Conservation (phyloP, 192 early-diverging fungal genomes). For the Coemansia sp. region DNA sequence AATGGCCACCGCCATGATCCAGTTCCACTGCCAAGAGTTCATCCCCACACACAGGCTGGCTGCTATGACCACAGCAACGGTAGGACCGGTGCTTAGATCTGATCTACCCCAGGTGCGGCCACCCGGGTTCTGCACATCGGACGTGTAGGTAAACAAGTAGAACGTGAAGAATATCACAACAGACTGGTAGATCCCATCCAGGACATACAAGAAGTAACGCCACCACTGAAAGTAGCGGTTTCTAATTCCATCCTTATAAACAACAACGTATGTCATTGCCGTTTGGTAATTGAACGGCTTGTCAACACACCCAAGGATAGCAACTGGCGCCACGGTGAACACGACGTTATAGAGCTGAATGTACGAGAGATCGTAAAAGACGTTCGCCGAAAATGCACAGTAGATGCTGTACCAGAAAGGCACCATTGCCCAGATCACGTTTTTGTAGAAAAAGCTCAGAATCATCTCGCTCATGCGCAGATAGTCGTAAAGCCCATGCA, state of each 20-base stretch:
- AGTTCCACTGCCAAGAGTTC: conserved; percentile 86
- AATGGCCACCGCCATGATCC: conserved; percentile 67
- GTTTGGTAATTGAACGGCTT: conserved; percentile 53
- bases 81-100: conserved; percentile 79
- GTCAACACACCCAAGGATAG: conserved; percentile 60
- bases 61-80: conserved; percentile 73
- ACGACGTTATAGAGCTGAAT: conserved; percentile 86
- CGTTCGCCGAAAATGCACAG: conserved; percentile 85
- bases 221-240: conserved; percentile 79
- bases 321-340: conserved; percentile 68
- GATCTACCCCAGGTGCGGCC: conserved; percentile 61
- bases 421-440: conserved; percentile 89
- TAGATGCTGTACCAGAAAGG: conserved; percentile 95
- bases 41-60: conserved; percentile 80
- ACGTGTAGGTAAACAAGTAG: conserved; percentile 60
- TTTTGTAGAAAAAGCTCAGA: conserved; percentile 96
- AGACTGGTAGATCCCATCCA: conserved; percentile 93
- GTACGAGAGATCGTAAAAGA: conserved; percentile 94
- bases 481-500: conserved; percentile 93
- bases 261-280: conserved; percentile 59
- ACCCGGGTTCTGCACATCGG: conserved; percentile 52
- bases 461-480: conserved; percentile 87
- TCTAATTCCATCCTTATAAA: conserved; percentile 85
- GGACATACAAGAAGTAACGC: conserved; percentile 83
- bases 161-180: conserved; percentile 82